Base-by-base conservation (phyloP, 441 rosid genomes). In the Populus hybrid region DNA sequence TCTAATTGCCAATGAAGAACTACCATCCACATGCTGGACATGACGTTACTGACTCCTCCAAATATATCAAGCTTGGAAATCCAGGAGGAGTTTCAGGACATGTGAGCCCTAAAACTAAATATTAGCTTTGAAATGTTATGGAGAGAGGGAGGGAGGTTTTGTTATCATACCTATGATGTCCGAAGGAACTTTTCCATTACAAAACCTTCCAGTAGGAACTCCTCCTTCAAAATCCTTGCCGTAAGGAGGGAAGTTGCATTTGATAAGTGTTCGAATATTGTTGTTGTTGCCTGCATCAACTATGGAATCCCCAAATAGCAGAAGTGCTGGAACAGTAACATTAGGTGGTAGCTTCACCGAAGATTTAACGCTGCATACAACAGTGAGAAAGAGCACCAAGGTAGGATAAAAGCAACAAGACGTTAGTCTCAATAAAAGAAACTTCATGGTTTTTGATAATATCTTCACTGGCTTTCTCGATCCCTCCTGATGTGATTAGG, bases 211-310 rank as follows among this genome's bases (percentile, higher is more conserved):
- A 0, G 95, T 88, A 19, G 97, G 84, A 34, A 8, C 30, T 2
- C 88, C 88, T 0, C 91, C 90, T 0, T 82, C 76, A 46, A 89
- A 91, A 77, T 90, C 91, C 0, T 84, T 86, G 2, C 97, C 97
- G 9, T 91, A 93, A 12, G 98, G 97, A 77, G 71, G 79, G 53
- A 89, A 90, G 73, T 93, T 74, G 84, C 87, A 80, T 84, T 84
- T 87, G 11, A 88, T 80, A 24, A 86, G 46, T 3, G 94, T 90
- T n/a, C 65, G 61, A 34, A 90, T 69, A 73, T 83, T 80, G 78
- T 93, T 90, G 81, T 93, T 91, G 81, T 93, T 91, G 6, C 98
- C 97, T 3, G 92, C 74, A 77, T 93, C 98, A 16, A 89, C 94
- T 1, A 91, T 84, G 40, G 98, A 93, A 79, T 90, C 98, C 7